Conservation (phyloP, 2,329 filamentous ascomycete genomes). For the Neonectria faginata region DNA sequence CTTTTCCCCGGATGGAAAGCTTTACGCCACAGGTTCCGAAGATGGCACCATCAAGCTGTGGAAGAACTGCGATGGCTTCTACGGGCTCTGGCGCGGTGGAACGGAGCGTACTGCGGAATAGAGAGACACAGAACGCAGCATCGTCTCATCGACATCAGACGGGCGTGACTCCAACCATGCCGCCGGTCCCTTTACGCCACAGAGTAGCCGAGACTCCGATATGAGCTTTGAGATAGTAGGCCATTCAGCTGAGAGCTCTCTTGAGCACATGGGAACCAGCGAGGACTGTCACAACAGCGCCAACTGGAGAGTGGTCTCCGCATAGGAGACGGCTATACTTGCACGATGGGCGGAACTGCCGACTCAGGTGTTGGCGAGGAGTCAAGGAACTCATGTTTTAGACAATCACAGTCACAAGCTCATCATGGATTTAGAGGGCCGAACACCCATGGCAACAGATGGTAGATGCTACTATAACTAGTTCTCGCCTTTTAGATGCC, state of each 20-base stretch:
- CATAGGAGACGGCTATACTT: slow-evolving; percentile 4
- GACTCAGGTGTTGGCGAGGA: slow-evolving; percentile 5
- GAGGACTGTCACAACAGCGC: slow-evolving; percentile 22
- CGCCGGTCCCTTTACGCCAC: slow-evolving; percentile 19
- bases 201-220: slow-evolving; percentile 31
- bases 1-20: slow-evolving; percentile 93
- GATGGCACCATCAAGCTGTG: slow-evolving; percentile 97
- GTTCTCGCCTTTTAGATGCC: slow-evolving; percentile 11
- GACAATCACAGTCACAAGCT: slow-evolving; percentile 22
- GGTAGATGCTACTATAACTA: slow-evolving; percentile 15
- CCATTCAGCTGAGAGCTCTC: slow-evolving; percentile 14
- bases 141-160: slow-evolving; percentile 36
- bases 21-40: slow-evolving; percentile 96
- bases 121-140: slow-evolving; percentile 46
- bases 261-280: slow-evolving; percentile 18
- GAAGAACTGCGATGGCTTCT: slow-evolving; percentile 76
- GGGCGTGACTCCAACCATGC: slow-evolving; percentile 25
- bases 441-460: slow-evolving; percentile 17
- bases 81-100: slow-evolving; percentile 72
- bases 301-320: slow-evolving; percentile 23
- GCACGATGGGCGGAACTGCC: slow-evolving; percentile 16
- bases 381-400: slow-evolving; percentile 22
- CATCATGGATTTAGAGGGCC: slow-evolving; percentile 28
- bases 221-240: slow-evolving; percentile 19
- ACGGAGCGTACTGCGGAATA: slow-evolving; percentile 53